A percentile compares a stretch with the other conserved stretches of the same genome.
Conservation (phyloP, 345 rosid genomes). For the Brassica nigra region DNA sequence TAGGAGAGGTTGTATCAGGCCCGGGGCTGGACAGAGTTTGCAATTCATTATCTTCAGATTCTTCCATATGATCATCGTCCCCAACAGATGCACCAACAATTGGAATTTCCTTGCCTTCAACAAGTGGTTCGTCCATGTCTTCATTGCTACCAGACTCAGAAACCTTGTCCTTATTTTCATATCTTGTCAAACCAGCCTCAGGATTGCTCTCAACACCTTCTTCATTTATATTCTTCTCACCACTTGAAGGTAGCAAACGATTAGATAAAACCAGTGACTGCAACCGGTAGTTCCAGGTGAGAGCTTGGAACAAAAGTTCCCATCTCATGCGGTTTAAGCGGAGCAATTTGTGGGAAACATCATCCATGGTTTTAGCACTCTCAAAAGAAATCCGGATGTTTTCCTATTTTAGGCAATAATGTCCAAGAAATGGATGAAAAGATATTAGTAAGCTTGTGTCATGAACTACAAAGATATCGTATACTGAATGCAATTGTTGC, state of each 20-base stretch:
- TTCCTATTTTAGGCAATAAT: conserved; percentile 41
- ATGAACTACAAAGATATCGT: conserved; percentile 6
- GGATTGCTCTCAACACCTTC: conserved; percentile 30
- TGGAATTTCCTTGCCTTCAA: conserved; percentile 47
- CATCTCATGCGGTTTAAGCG: conserved; percentile 63
- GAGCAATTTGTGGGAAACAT: conserved; percentile 53
- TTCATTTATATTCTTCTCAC: conserved; percentile 43
- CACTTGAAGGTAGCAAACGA: conserved; percentile 44
- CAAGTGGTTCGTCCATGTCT: conserved; percentile 33
- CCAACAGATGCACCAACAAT: conserved; percentile 38
- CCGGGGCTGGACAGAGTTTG: conserved; percentile 26
- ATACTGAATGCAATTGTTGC: conserved; percentile 3
- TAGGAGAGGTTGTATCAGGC: conserved; percentile 8
- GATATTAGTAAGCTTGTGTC: conserved; percentile 19
- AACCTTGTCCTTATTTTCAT: conserved; percentile 33
- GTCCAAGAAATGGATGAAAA: conserved; percentile 15
- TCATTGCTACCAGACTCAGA: conserved; percentile 29
- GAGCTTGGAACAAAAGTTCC: conserved; percentile 81
- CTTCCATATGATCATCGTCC: conserved; percentile 36
- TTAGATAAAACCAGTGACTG: conserved; percentile 60
- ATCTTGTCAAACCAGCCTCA: conserved; percentile 34
- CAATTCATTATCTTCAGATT: conserved; percentile 39
- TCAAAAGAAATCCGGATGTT: conserved; percentile 46
- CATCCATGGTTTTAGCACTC: conserved; percentile 47
- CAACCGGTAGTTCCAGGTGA: conserved; percentile 75